Evolutionary conservation across 228 moss, liverwort and hornwort genomes (phyloP), one percentile per base, ranked within the genome.

Genomic region (Sphagnum magellanicum): DNA sequence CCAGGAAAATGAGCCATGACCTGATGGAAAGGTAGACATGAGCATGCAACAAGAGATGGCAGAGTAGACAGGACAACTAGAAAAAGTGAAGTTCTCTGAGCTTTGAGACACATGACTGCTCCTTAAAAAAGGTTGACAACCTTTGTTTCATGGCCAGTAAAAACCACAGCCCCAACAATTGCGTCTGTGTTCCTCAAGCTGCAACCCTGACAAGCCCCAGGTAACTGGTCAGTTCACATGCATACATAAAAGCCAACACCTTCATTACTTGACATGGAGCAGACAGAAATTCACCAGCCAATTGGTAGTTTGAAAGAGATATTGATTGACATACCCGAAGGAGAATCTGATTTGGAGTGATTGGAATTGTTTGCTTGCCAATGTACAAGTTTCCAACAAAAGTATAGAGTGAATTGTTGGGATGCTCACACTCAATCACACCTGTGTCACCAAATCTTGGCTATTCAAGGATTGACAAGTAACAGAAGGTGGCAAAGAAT

Each of bases 61-160:
- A 32, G 32, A 32, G 32, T 32, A 32, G 32, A 32, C 32, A 32
- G 32, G 32, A 32, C 0, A 32, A 32, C 32, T 32, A 32, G 32
- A 32, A 32, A 32, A 32, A 32, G 32, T 32, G 32, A 32, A 32
- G 32, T 32, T 32, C 32, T 32, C 32, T 32, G 32, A 32, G 32
- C 32, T 32, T 32, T 32, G 32, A 32, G 32, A 32, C 32, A 32
- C 32, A 32, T 32, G 32, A 32, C 32, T 32, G 1, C 32, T 3
- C 32, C 32, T 32, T 32, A 32, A 32, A 55, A 12, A 55, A 55
- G 55, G 12, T 55, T 55, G 12, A 55, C 55, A 8, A 91, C 91
- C 92, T 95, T 95, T 65, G 92, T 95, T 79, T 95, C 95, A 66
- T 95, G 95, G 16, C 95, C 95, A 6, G 95, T 83, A 71, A 95